These are phyloP conservation scores for Lentinus polychrous DNA, from an alignment of 1,284 basidiomycete genomes.

Conservation along the genomic window DNA sequence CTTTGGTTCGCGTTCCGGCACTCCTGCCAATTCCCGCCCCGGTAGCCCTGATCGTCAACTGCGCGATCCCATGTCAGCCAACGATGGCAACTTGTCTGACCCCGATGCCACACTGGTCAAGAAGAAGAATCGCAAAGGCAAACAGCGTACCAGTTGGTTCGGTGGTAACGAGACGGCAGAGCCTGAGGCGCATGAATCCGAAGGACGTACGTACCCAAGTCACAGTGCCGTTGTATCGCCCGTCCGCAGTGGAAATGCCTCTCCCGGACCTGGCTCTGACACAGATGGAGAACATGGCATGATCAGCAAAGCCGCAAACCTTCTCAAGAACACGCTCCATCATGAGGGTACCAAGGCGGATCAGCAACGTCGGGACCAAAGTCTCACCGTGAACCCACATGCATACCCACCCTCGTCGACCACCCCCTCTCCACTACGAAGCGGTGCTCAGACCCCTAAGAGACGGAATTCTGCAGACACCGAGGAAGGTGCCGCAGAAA, in stretches of 20 bases:
- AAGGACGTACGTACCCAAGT: slow-evolving; percentile 4
- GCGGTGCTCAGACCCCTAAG: slow-evolving; percentile 9
- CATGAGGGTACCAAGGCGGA: neutral
- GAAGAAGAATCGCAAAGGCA: slow-evolving; percentile 16
- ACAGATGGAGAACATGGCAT: too few species aligned
- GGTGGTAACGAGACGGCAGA: slow-evolving; percentile 8
- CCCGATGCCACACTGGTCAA: slow-evolving; percentile 16
- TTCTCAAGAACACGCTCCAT: neutral
- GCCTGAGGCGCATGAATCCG: slow-evolving; percentile 10
- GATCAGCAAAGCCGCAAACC: too few species aligned
- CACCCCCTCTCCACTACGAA: slow-evolving; percentile 15
- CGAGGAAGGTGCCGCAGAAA: slow-evolving; percentile 22
- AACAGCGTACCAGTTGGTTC: slow-evolving; percentile 13
- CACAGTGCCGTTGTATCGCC: neutral
- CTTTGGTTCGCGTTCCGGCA: slow-evolving; percentile 13
- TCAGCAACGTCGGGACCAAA: neutral
- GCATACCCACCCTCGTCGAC: slow-evolving; percentile 30
- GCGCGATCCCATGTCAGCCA: slow-evolving; percentile 15
- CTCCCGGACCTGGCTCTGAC: too few species aligned
- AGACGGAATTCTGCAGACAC: slow-evolving; percentile 15
- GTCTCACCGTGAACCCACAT: slow-evolving; percentile 18
- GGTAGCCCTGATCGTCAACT: slow-evolving; percentile 17
- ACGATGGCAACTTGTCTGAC: slow-evolving; percentile 17
- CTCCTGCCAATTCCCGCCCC: slow-evolving; percentile 13
- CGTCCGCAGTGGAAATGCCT: neutral